These are phyloP conservation scores for Penicillium sp. DNA, from an alignment of 2,329 filamentous ascomycete species.

Conservation along the genomic window DNA sequence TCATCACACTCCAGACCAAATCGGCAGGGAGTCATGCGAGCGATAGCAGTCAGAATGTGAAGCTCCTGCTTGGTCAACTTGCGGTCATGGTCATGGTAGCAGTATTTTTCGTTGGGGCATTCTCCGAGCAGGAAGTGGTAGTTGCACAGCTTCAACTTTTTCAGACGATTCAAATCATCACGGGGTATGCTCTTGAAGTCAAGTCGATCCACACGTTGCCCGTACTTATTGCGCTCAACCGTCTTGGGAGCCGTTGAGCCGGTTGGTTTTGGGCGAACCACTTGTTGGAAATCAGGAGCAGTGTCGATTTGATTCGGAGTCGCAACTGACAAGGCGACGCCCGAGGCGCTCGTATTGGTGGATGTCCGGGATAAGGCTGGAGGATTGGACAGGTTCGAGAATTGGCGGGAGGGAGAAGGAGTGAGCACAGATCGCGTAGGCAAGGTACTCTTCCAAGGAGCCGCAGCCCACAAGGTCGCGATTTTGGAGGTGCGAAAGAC, in stretches of 20 bases:
- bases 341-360: slow-evolving; percentile 48
- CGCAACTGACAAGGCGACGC: slow-evolving; percentile 43
- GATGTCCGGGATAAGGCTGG: slow-evolving; percentile 45
- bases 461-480: slow-evolving; percentile 39
- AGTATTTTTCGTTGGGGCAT: slow-evolving; percentile 63
- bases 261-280: slow-evolving; percentile 45
- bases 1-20: slow-evolving; percentile 65
- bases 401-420: slow-evolving; percentile 44
- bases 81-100: slow-evolving; percentile 61
- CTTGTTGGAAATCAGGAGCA: slow-evolving; percentile 47
- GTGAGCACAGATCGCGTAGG: slow-evolving; percentile 41
- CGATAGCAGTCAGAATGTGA: slow-evolving; percentile 62
- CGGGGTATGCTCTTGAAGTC: slow-evolving; percentile 59
- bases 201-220: slow-evolving; percentile 64
- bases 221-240: slow-evolving; percentile 63
- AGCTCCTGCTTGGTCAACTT: slow-evolving; percentile 61
- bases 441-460: slow-evolving; percentile 41
- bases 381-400: slow-evolving; percentile 29
- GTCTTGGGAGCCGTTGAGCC: slow-evolving; percentile 37
- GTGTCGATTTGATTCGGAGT: slow-evolving; percentile 45
- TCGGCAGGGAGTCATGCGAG: slow-evolving; percentile 67
- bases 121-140: slow-evolving; percentile 64
- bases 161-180: slow-evolving; percentile 64
- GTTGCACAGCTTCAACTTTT: slow-evolving; percentile 69
- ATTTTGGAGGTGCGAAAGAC: slow-evolving; percentile 63